These are phyloP conservation scores for Hemisphaericaspora xylofermentans DNA, from an alignment of 1,139 yeast genomes.

Conservation along the genomic window DNA sequence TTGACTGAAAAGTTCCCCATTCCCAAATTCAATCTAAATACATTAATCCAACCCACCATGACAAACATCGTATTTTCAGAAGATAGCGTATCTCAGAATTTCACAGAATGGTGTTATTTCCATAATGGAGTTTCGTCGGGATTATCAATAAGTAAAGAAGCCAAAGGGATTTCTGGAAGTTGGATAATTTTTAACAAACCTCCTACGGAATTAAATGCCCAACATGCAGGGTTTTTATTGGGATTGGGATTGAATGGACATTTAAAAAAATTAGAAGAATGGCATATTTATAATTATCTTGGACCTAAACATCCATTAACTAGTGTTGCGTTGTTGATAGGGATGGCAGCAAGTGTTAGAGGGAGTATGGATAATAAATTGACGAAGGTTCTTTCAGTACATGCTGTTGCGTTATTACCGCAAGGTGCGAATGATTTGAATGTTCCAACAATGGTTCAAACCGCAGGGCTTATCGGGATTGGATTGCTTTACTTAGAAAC, in stretches of 20 bases:
- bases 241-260: conserved; percentile 95
- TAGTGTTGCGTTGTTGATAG: conserved; percentile 82
- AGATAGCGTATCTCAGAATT: conserved; percentile 49
- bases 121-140: conserved; percentile 94
- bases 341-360: conserved; percentile 86
- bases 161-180: conserved; percentile 78
- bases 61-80: conserved; percentile 62
- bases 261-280: conserved; percentile 78
- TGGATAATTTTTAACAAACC: conserved; percentile 93
- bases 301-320: conserved; percentile 88
- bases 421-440: conserved; percentile 88
- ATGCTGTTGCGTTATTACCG: conserved; percentile 88
- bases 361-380: conserved; percentile 86
- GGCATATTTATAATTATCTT: conserved; percentile 93
- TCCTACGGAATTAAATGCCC: conserved; percentile 57
- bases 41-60: conserved; percentile 65
- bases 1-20: conserved; percentile 83
- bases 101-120: conserved; percentile 81
- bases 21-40: conserved; percentile 70
- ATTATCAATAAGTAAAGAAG: conserved; percentile 65
- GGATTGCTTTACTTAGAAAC: conserved; percentile 80
- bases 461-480: conserved; percentile 89
- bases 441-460: conserved; percentile 79
- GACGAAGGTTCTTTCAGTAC: conserved; percentile 89
- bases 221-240: conserved; percentile 92